These are phyloP conservation scores for Dianthus caryophyllus DNA, from an alignment of 148 eudicot genomes.

Conservation along the genomic window DNA sequence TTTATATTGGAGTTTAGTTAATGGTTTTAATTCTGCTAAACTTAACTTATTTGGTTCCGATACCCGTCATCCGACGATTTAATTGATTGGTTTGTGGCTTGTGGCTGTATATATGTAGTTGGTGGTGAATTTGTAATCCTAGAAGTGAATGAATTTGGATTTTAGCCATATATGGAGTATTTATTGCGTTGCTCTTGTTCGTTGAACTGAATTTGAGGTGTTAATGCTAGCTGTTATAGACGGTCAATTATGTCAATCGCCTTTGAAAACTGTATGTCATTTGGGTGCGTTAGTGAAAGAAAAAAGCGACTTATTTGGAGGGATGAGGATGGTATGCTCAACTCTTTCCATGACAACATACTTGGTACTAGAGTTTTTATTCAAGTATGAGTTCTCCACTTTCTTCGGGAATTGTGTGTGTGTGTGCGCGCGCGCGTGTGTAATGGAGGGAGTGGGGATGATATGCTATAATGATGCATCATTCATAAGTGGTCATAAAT, in stretches of 20 bases:
- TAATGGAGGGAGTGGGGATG: too few species aligned
- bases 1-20: slow-evolving; percentile 5
- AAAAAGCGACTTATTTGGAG: too few species aligned
- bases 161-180: not conserved
- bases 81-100: not conserved
- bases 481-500: not conserved
- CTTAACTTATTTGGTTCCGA: not conserved
- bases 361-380: not conserved
- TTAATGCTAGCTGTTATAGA: not conserved
- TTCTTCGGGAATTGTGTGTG: too few species aligned
- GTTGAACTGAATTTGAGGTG: not conserved
- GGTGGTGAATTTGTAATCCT: not conserved
- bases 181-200: not conserved
- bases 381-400: not conserved
- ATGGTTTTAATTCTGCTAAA: not conserved
- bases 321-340: not conserved
- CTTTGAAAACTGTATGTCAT: too few species aligned
- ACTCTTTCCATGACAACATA: not conserved
- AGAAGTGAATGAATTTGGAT: not conserved
- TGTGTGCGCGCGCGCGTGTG: too few species aligned
- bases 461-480: too few species aligned
- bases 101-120: not conserved
- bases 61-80: not conserved
- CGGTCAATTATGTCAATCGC: not conserved
- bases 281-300: too few species aligned